Conservation (phyloP, 352 stramenopile species). For the Globisporangium lucens region DNA sequence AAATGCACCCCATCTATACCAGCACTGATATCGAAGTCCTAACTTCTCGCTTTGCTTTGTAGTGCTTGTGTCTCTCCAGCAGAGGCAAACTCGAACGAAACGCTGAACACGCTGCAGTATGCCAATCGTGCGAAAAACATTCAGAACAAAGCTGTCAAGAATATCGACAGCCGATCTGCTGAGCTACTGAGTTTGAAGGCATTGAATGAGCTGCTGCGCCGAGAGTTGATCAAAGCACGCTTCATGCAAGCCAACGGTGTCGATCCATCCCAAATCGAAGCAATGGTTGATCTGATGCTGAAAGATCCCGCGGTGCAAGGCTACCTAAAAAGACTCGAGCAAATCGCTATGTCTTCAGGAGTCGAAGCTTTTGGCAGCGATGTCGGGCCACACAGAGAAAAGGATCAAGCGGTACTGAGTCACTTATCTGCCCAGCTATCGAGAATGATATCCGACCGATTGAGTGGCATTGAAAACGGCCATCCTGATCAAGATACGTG, state of each 20-base stretch:
- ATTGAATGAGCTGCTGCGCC: slow-evolving; percentile 61
- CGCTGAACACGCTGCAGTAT: slow-evolving; percentile 83
- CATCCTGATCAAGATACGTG: neutral
- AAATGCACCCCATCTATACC: neutral
- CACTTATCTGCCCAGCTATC: slow-evolving; percentile 10
- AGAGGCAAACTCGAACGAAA: slow-evolving; percentile 65
- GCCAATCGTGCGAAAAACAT: slow-evolving; percentile 87
- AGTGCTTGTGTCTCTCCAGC: slow-evolving; percentile 81
- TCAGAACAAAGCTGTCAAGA: slow-evolving; percentile 89
- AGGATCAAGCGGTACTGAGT: slow-evolving; percentile 9
- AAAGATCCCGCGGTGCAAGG: slow-evolving; percentile 42
- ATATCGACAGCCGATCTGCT: slow-evolving; percentile 76
- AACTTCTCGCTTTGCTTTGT: slow-evolving; percentile 4
- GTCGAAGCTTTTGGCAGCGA: neutral
- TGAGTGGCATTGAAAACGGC: neutral
- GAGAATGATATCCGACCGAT: slow-evolving; percentile 8
- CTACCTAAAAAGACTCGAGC: slow-evolving; percentile 58
- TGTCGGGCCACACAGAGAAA: neutral
- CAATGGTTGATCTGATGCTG: slow-evolving; percentile 36
- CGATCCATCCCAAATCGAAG: slow-evolving; percentile 24
- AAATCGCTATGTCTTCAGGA: slow-evolving; percentile 28
- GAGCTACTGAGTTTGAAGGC: slow-evolving; percentile 69
- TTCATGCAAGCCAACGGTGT: slow-evolving; percentile 29
- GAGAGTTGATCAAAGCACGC: slow-evolving; percentile 62
- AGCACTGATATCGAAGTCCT: neutral